These are phyloP conservation scores for Penicillium psychrofluorescens DNA, from an alignment of 495 filamentous ascomycete species.

Conservation along the genomic window DNA sequence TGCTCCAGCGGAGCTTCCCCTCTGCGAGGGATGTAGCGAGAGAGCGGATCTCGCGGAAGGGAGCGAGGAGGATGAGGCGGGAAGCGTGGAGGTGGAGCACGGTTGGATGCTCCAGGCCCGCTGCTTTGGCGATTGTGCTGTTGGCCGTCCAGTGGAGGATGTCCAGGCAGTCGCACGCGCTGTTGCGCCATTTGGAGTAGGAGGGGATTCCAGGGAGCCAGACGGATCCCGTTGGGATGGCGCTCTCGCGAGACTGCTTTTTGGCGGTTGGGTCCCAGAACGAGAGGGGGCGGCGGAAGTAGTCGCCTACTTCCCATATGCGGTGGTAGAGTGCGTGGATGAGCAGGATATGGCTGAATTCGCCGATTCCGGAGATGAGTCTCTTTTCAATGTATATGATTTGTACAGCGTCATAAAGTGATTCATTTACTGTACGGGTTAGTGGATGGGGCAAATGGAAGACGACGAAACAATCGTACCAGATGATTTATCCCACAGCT, in stretches of 20 bases:
- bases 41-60: constrained; percentile 33
- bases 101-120: constrained; percentile 44
- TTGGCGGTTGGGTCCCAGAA: constrained; percentile 43
- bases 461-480: constrained; percentile 11
- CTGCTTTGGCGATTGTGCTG: constrained; percentile 33
- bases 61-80: constrained; percentile 30
- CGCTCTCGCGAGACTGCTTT: constrained; percentile 30
- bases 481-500: constrained; percentile 16
- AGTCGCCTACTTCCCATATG: constrained; percentile 45
- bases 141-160: constrained; percentile 50
- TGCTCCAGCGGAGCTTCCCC: constrained; percentile 22
- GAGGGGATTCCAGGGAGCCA: constrained; percentile 45
- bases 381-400: constrained; percentile 45
- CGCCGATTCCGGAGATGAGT: constrained; percentile 31
- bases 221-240: constrained; percentile 31
- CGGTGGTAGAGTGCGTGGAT: constrained; percentile 45
- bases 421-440: constrained; percentile 20
- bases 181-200: constrained; percentile 49
- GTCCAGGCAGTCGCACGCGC: constrained; percentile 47
- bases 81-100: constrained; percentile 46
- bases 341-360: constrained; percentile 41
- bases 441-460: not conserved
- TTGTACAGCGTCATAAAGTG: constrained; percentile 38
- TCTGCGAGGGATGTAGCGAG: constrained; percentile 25
- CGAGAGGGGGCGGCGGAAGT: constrained; percentile 38